These are phyloP conservation scores for Angomonas deanei DNA, from an alignment of 208 protist genomes.

Conservation along the genomic window DNA sequence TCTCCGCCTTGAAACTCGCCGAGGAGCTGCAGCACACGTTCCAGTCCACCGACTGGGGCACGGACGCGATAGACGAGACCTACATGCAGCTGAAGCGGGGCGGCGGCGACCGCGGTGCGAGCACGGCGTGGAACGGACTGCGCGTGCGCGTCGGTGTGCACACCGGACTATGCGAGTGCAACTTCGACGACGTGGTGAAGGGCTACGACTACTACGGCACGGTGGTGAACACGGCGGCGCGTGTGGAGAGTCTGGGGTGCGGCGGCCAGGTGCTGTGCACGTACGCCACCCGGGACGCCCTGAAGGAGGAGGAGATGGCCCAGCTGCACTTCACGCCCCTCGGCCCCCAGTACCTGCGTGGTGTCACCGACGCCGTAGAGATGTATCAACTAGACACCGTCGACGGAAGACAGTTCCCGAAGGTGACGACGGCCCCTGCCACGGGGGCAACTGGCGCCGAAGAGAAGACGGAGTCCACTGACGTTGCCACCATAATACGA, in stretches of 20 bases:
- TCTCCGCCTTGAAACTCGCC: slow-evolving; percentile 39
- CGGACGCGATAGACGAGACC: slow-evolving; percentile 27
- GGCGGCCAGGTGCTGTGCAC: slow-evolving; percentile 45
- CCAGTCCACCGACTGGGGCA: slow-evolving; percentile 35
- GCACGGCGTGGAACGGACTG: slow-evolving; percentile 1
- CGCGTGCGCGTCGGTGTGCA: slow-evolving; percentile 33
- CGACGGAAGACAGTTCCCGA: neutral
- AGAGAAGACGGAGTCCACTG: neutral
- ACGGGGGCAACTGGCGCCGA: neutral
- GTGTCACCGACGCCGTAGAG: slow-evolving; percentile 10
- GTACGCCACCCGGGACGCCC: neutral
- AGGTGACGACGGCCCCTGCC: neutral
- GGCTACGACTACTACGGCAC: slow-evolving; percentile 74
- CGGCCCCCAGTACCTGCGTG: slow-evolving; percentile 9
- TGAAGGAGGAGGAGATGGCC: slow-evolving; percentile 1
- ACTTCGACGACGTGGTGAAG: slow-evolving; percentile 20
- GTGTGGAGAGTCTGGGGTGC: slow-evolving; percentile 43
- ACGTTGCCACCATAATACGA: neutral
- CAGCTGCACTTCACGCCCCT: slow-evolving; percentile 8
- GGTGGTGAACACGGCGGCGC: slow-evolving; percentile 56
- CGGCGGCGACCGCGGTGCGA: neutral
- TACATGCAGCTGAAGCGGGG: slow-evolving; percentile 12
- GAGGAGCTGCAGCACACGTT: slow-evolving; percentile 37
- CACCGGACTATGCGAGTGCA: slow-evolving; percentile 16
- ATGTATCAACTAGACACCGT: slow-evolving; percentile 13